phyloP scores from a whole-genome alignment of 495 filamentous ascomycete genomes.

The Penicillium canescens region DNA sequence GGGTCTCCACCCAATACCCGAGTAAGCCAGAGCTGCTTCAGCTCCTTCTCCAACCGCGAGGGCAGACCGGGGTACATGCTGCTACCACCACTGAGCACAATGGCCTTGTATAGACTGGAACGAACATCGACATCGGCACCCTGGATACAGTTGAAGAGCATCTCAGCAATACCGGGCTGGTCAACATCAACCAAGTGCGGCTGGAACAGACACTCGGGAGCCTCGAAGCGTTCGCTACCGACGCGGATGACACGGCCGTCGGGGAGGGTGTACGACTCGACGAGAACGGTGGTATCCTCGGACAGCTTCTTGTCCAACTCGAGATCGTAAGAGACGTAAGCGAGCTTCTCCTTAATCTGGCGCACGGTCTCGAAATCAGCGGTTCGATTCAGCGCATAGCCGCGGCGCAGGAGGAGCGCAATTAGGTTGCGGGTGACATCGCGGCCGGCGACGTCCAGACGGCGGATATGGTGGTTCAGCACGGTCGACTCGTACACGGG shows the following conservation, averaged over 20 bases:
- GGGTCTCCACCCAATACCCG: conserved; percentile 86
- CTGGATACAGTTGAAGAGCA: conserved; percentile 98
- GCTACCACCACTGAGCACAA: conserved; percentile 93
- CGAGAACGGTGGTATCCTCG: conserved; percentile 96
- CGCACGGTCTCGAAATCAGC: conserved; percentile 99
- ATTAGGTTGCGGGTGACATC: conserved; percentile 98
- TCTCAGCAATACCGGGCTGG: conserved; percentile 93
- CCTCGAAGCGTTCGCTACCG: conserved; percentile 95
- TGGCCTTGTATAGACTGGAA: conserved; percentile 89
- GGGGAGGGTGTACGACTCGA: conserved; percentile 95
- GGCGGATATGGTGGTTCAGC: conserved; percentile 90
- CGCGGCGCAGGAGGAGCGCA: conserved; percentile 87
- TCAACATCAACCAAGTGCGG: conserved; percentile 97
- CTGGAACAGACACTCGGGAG: conserved; percentile 98
- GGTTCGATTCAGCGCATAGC: conserved; percentile 96
- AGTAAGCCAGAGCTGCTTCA: conserved; percentile 98
- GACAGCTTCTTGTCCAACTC: conserved; percentile 93
- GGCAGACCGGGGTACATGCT: conserved; percentile 99
- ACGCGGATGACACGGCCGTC: conserved; percentile 95
- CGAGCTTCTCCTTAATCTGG: conserved; percentile 99
- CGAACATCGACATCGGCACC: conserved; percentile 93
- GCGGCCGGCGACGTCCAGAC: conserved; percentile 92
- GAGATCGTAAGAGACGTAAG: conserved; percentile 98
- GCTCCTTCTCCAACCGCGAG: conserved; percentile 92
- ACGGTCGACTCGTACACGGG: conserved; percentile 97